Conservation (phyloP, 129 eudicot species). For the Solidago caesia region DNA sequence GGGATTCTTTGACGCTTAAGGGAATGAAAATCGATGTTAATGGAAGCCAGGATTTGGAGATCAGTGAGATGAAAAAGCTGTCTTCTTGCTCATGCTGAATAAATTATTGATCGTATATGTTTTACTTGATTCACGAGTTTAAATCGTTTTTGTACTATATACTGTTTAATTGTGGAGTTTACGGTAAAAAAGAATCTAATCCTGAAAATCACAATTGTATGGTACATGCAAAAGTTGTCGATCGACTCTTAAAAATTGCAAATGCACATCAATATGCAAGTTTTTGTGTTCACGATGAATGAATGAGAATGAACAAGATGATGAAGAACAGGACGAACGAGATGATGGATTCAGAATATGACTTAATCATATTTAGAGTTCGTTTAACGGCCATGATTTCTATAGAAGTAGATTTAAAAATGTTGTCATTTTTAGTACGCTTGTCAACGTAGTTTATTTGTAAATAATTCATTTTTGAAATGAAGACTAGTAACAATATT, state of each 20-base stretch:
- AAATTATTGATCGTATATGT: background rate
- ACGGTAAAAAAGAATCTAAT: background rate
- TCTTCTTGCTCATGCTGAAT: conserved; percentile 71
- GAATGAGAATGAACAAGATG: too few species aligned
- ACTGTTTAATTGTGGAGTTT: conserved; percentile 18
- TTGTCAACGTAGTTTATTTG: too few species aligned
- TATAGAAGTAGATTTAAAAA: too few species aligned
- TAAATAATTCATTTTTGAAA: too few species aligned
- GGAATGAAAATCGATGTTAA: conserved; percentile 63
- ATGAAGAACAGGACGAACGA: too few species aligned
- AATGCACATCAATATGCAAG: background rate
- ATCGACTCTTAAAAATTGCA: background rate
- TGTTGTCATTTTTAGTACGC: too few species aligned
- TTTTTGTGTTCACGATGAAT: background rate
- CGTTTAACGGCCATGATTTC: too few species aligned
- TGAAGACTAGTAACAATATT: too few species aligned
- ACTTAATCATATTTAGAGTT: too few species aligned
- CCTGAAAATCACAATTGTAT: background rate
- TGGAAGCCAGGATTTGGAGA: conserved; percentile 54
- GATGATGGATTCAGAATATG: too few species aligned
- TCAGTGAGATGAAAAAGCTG: conserved; percentile 73
- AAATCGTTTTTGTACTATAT: conserved; percentile 12
- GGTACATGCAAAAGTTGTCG: background rate
- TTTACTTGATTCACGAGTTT: background rate
- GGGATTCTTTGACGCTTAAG: conserved; percentile 31